These are phyloP conservation scores for Edaphochlamys debaryana DNA, from an alignment of 139 green algal genomes.

Conservation along the genomic window DNA sequence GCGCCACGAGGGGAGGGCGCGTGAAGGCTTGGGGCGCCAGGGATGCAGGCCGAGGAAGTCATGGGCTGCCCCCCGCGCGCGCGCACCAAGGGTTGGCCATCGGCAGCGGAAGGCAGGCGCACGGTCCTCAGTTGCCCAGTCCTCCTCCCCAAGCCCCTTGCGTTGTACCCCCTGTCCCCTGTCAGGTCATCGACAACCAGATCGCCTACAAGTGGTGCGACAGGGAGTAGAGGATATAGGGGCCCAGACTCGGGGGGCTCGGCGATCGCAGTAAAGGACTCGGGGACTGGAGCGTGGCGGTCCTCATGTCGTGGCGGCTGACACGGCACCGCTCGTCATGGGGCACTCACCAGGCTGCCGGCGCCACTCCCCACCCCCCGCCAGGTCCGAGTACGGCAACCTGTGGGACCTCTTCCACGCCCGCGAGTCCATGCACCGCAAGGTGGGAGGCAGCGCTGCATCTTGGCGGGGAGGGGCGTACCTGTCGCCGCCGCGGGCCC, in stretches of 20 bases:
- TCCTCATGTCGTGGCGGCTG: too few relatives aligned
- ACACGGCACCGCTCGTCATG: too few relatives aligned
- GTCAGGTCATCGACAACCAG: constrained; percentile 78
- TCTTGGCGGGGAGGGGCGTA: constrained; percentile 22
- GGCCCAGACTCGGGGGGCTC: too few relatives aligned
- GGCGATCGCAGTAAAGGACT: too few relatives aligned
- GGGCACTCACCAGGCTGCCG: too few relatives aligned
- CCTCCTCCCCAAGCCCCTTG: not conserved
- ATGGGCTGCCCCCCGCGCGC: too few relatives aligned
- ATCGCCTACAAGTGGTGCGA: constrained; percentile 85
- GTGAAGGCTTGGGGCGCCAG: not conserved
- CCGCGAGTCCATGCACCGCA: constrained; percentile 75
- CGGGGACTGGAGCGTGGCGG: too few relatives aligned
- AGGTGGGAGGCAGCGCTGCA: constrained; percentile 80
- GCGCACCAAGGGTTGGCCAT: too few relatives aligned
- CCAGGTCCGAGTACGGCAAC: constrained; percentile 80
- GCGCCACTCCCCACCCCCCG: not conserved
- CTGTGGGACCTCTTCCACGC: constrained; percentile 81
- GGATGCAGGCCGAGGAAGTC: too few relatives aligned
- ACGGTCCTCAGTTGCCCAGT: not conserved
- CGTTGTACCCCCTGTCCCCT: not conserved
- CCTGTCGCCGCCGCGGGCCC: not conserved
- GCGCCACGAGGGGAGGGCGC: not conserved
- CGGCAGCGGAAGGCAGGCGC: too few relatives aligned
- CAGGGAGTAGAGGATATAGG: too few relatives aligned